A percentile compares a stretch with the other conserved stretches of the same genome.
Evolutionary conservation across 371 early-diverging fungal genomes (phyloP).

Genomic region (Mortierella sp.): DNA sequence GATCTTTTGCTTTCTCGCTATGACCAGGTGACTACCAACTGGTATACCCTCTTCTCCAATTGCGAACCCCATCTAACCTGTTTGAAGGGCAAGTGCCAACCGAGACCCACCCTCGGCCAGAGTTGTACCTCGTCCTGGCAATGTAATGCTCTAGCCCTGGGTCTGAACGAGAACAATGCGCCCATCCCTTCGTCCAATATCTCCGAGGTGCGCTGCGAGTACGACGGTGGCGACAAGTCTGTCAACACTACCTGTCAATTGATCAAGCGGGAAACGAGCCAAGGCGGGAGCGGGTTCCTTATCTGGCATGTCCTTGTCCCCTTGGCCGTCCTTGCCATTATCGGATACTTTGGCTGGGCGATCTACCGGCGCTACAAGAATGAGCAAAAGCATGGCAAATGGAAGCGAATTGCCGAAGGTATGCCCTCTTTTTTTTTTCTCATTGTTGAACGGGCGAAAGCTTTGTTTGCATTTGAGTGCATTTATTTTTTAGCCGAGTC

Average conservation of each 20-base stretch:
- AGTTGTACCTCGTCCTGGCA: slow-evolving; percentile 50
- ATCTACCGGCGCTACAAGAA: slow-evolving; percentile 39
- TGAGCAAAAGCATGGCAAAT: slow-evolving; percentile 32
- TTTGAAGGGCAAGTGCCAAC: slow-evolving; percentile 30
- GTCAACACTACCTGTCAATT: slow-evolving; percentile 39
- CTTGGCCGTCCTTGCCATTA: slow-evolving; percentile 24
- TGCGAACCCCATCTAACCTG: slow-evolving; percentile 40
- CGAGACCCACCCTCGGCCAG: slow-evolving; percentile 37
- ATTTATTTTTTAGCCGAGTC: neutral
- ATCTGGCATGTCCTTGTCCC: slow-evolving; percentile 43
- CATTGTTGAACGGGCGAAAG: neutral
- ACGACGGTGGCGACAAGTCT: slow-evolving; percentile 36
- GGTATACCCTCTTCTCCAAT: slow-evolving; percentile 53
- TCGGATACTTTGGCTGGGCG: slow-evolving; percentile 34
- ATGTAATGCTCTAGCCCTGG: slow-evolving; percentile 45
- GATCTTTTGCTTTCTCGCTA: slow-evolving; percentile 33
- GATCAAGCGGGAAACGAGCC: slow-evolving; percentile 14
- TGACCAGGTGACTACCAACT: slow-evolving; percentile 30
- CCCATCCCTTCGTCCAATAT: slow-evolving; percentile 33
- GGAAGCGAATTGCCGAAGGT: slow-evolving; percentile 48
- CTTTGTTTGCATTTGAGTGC: neutral
- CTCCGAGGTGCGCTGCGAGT: slow-evolving; percentile 43
- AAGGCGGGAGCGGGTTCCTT: slow-evolving; percentile 23
- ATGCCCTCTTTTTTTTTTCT: neutral
- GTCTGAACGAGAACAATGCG: slow-evolving; percentile 46